Evolutionary conservation across 2,329 filamentous ascomycete species (phyloP).

Genomic region (Colletotrichum trifolii): DNA sequence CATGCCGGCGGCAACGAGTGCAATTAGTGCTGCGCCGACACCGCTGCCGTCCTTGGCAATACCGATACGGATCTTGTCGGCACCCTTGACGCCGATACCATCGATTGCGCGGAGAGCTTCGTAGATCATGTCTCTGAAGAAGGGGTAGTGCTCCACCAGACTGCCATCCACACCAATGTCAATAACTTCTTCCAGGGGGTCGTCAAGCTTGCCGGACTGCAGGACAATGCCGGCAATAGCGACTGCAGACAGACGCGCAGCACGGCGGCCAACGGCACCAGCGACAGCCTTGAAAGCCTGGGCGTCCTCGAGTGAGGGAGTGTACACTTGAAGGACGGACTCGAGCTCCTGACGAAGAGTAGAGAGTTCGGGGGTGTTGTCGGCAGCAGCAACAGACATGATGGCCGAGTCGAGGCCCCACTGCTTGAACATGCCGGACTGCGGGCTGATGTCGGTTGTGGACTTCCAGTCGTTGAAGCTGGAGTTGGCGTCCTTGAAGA

Average conservation of each 20-base stretch:
- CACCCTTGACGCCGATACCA: constrained; percentile 80
- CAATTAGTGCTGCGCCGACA: constrained; percentile 95
- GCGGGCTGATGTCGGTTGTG: constrained; percentile 74
- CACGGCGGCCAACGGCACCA: constrained; percentile 85
- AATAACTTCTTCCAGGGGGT: constrained; percentile 74
- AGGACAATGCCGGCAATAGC: constrained; percentile 88
- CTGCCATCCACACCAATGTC: constrained; percentile 96
- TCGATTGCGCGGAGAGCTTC: constrained; percentile 82
- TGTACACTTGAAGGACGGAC: constrained; percentile 78
- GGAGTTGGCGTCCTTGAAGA: constrained; percentile 83
- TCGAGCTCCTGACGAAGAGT: constrained; percentile 83
- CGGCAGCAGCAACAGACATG: constrained; percentile 86
- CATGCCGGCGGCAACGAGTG: constrained; percentile 82
- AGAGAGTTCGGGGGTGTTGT: constrained; percentile 77
- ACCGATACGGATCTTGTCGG: constrained; percentile 89
- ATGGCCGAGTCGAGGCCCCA: constrained; percentile 95
- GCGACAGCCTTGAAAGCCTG: constrained; percentile 87
- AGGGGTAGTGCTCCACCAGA: constrained; percentile 94
- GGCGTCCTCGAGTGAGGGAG: constrained; percentile 84
- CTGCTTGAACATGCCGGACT: constrained; percentile 76
- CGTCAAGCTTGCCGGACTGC: constrained; percentile 77
- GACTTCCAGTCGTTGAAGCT: constrained; percentile 75
- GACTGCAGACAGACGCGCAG: constrained; percentile 87
- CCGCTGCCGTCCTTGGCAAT: constrained; percentile 97
- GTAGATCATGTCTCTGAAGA: constrained; percentile 88